phyloP scores from a whole-genome alignment of 176 grass and related monocot species.

The Zea luxurians region DNA sequence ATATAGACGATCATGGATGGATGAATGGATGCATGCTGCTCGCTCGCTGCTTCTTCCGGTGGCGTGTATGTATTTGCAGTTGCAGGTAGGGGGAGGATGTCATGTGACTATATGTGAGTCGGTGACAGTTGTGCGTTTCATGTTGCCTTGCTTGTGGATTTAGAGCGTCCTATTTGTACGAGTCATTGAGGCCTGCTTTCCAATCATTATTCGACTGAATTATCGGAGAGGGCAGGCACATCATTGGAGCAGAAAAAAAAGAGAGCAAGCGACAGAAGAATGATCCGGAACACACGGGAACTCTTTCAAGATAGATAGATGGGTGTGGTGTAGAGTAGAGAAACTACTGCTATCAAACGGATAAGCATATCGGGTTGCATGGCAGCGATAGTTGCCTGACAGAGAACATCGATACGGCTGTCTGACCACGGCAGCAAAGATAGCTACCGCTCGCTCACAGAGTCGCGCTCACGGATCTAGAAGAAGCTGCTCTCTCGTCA shows the following conservation, averaged over 20 bases:
- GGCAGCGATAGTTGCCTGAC: too few relatives aligned
- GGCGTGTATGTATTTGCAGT: neutral
- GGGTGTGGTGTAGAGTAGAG: neutral
- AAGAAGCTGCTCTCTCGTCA: neutral
- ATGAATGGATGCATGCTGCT: neutral
- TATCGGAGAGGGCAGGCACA: neutral
- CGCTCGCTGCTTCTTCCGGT: neutral
- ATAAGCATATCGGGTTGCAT: neutral
- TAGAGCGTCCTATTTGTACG: neutral
- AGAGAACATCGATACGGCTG: neutral
- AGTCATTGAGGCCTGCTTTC: constrained; percentile 13
- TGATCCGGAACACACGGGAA: neutral
- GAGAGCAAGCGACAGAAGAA: neutral
- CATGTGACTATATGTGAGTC: neutral
- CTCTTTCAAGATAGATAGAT: neutral
- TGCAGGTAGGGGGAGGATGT: neutral
- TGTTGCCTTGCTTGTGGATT: constrained; percentile 27
- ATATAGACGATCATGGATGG: neutral
- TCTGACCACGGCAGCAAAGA: neutral
- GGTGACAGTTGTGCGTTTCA: constrained; percentile 24
- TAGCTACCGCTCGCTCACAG: too few relatives aligned
- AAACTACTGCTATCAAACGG: neutral
- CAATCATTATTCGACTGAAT: neutral
- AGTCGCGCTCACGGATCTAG: neutral
- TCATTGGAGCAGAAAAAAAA: neutral